phyloP scores from a whole-genome alignment of 257 asterid genomes.

The Gynochthodes officinalis region DNA sequence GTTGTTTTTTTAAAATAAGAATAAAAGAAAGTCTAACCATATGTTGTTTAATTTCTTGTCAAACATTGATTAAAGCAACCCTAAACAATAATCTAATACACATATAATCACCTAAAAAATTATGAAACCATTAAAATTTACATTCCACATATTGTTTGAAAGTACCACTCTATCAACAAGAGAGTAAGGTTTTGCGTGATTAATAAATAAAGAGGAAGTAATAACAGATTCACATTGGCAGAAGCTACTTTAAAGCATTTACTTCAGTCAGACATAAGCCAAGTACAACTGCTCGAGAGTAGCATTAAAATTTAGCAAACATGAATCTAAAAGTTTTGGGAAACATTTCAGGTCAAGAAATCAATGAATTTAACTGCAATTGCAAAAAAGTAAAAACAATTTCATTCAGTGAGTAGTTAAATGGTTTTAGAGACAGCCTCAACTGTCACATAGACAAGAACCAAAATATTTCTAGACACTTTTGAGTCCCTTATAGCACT shows the following conservation, averaged over 20 bases:
- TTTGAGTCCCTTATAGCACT: not conserved
- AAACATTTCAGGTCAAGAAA: not conserved
- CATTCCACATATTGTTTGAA: no score
- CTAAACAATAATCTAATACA: no score
- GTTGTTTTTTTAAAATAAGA: no score
- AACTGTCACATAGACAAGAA: not conserved
- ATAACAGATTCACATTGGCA: not conserved
- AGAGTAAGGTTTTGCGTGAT: not conserved
- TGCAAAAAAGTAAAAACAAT: not conserved
- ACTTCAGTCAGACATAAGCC: not conserved
- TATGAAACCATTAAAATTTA: no score
- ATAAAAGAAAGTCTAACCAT: no score
- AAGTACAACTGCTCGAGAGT: not conserved
- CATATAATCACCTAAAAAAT: no score
- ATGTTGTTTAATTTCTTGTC: no score
- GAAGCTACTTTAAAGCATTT: not conserved
- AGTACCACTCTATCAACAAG: constrained; percentile 79
- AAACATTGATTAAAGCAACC: no score
- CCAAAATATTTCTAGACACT: not conserved
- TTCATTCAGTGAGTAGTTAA: not conserved
- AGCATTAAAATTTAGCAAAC: not conserved
- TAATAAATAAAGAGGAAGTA: not conserved
- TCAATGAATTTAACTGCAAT: not conserved
- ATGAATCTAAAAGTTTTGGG: not conserved
- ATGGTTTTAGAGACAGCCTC: not conserved